Evolutionary conservation across 805 yeast genomes (phyloP), one percentile per base, ranked within the genome.

Genomic region (Candida ulmi): DNA sequence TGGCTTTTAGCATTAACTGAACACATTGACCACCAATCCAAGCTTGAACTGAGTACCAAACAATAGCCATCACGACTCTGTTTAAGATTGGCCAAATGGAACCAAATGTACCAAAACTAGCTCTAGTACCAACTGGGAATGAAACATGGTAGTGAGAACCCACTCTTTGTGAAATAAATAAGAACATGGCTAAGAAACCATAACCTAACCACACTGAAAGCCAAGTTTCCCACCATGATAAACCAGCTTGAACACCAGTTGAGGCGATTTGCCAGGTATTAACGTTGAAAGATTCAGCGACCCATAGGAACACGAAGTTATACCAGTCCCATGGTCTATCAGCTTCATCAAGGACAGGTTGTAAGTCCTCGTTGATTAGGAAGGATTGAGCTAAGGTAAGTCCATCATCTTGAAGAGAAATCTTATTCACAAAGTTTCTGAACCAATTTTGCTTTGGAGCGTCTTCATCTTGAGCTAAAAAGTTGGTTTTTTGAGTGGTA

Each of bases 161-260:
- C 37, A 85, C 74, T 51, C 95, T 69, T 17, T 95, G 84, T 16
- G 84, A 70, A n/a, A 78, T 55, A 5, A 76, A 72, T 26, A 88
- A 82, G 50, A 87, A 85, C 2, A 72, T 49, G 45, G 84, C 91
- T 45, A 85, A 77, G 35, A 84, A 61, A 16, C 69, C 55, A 60
- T 88, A 88, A 7, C 96, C 96, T 15, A 88, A 45, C 93, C 95
- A 86, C 18, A 88, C 93, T 1, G 93, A 76, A 29, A 88, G 63
- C 95, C 95, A 88, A 11, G 84, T 79, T 56, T 81, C 88, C 95
- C 95, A 88, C 95, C 95, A 87, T 15, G 81, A 74, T 62, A 88
- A 65, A 11, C 93, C 93, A 17, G 79, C 76, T 39, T 71, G 68
- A 41, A 83, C 81, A 52, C 95, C 95, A 0, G 95, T 83, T 8